phyloP scores from a whole-genome alignment of 2,329 filamentous ascomycete genomes.

The Colletotrichum salicis region DNA sequence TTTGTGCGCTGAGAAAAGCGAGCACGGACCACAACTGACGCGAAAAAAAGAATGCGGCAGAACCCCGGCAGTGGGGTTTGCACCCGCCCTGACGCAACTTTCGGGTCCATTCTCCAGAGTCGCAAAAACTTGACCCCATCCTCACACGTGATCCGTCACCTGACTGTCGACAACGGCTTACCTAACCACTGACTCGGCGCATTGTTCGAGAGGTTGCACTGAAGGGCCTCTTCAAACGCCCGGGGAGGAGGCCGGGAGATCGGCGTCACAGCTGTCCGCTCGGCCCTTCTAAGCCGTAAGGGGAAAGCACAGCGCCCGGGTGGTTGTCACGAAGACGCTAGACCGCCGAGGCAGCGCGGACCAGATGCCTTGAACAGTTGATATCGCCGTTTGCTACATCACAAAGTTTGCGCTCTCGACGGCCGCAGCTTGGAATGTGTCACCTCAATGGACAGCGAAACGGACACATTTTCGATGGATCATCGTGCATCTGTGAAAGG shows the following conservation, averaged over 20 bases:
- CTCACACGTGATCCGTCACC: background rate
- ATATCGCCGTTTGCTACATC: slow-evolving; percentile 29
- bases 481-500: slow-evolving; percentile 7
- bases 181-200: background rate
- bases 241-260: slow-evolving; percentile 23
- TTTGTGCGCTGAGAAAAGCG: slow-evolving; percentile 33
- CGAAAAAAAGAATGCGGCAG: slow-evolving; percentile 34
- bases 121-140: background rate
- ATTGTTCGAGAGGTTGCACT: slow-evolving; percentile 11
- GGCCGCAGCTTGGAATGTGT: slow-evolving; percentile 23
- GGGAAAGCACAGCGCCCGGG: slow-evolving; percentile 29
- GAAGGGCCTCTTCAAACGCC: slow-evolving; percentile 14
- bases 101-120: background rate
- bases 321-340: slow-evolving; percentile 17
- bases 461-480: slow-evolving; percentile 6
- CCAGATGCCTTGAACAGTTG: slow-evolving; percentile 29
- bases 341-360: slow-evolving; percentile 26
- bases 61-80: slow-evolving; percentile 1
- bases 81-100: slow-evolving; percentile 15
- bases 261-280: slow-evolving; percentile 30
- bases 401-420: slow-evolving; percentile 22
- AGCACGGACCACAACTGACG: slow-evolving; percentile 22
- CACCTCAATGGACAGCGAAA: slow-evolving; percentile 26
- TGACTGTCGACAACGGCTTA: background rate
- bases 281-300: slow-evolving; percentile 24